Percentiles rank a stretch among this genome's conserved stretches.
Evolutionary conservation across 1,284 basidiomycete species (phyloP).

Genomic region (Ustilago sp.): DNA sequence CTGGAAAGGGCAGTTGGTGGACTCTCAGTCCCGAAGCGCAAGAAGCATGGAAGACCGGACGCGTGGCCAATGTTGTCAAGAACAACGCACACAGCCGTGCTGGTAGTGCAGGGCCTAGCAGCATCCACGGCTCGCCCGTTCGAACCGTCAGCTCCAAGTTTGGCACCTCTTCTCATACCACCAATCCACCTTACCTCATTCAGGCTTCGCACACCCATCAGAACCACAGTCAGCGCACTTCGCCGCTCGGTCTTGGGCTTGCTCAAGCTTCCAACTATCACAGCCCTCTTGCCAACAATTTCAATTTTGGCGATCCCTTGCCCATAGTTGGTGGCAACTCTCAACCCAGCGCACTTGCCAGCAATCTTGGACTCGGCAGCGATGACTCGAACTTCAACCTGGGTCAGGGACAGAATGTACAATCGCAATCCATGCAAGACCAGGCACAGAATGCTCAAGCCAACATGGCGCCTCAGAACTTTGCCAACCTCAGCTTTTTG

Average conservation of each 20-base stretch:
- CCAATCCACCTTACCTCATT: conserved; percentile 52
- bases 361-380: conserved; percentile 30
- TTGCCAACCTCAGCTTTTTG: conserved; percentile 44
- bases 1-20: conserved; percentile 68
- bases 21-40: conserved; percentile 65
- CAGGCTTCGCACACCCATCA: conserved; percentile 44
- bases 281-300: conserved; percentile 48
- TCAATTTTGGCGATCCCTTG: conserved; percentile 42
- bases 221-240: conserved; percentile 53
- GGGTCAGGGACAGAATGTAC: conserved; percentile 16
- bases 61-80: conserved; percentile 63
- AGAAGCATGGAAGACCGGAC: conserved; percentile 63
- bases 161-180: conserved; percentile 36
- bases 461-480: conserved; percentile 37
- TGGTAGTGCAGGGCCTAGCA: conserved; percentile 54
- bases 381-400: conserved; percentile 19
- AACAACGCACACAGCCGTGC: conserved; percentile 52
- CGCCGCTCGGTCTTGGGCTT: conserved; percentile 46
- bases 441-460: conserved; percentile 50
- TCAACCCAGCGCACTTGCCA: conserved; percentile 30
- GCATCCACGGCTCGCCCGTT: conserved; percentile 54
- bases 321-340: conserved; percentile 15
- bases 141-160: conserved; percentile 53
- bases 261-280: conserved; percentile 28
- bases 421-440: conserved; percentile 42